Conservation (phyloP, 306 rosid species). For the Cicer cuneatum region DNA sequence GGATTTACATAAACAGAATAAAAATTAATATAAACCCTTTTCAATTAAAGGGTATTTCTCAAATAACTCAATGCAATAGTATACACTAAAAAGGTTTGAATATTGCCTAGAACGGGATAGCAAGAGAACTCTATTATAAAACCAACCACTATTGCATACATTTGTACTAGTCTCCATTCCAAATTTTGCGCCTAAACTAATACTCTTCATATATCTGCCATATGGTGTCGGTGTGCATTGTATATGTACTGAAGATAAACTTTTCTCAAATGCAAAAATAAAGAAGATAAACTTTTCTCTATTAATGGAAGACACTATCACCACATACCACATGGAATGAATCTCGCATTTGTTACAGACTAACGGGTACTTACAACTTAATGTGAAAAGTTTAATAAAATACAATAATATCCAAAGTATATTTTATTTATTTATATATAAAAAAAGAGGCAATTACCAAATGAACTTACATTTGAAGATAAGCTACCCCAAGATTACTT, state of each 20-base stretch:
- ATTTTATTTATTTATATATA: slow-evolving; percentile 1
- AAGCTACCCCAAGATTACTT: slow-evolving; percentile 92
- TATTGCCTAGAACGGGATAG: slow-evolving; percentile 4
- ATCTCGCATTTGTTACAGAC: slow-evolving; percentile 16
- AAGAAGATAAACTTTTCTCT: slow-evolving; percentile 21
- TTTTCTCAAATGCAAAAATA: background rate
- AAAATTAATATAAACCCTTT: slow-evolving; percentile 18
- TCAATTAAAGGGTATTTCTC: slow-evolving; percentile 23
- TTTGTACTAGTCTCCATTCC: background rate
- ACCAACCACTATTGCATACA: slow-evolving; percentile 12
- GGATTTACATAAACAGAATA: slow-evolving; percentile 20
- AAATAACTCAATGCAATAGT: slow-evolving; percentile 36
- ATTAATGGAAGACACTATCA: slow-evolving; percentile 11
- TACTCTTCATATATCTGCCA: slow-evolving; percentile 8
- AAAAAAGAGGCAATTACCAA: slow-evolving; percentile 10
- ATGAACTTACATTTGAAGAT: slow-evolving; percentile 73
- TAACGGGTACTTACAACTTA: background rate
- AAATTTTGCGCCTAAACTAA: slow-evolving; percentile 5
- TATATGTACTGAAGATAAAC: slow-evolving; percentile 13
- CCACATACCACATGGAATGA: background rate
- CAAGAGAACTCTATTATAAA: slow-evolving; percentile 3
- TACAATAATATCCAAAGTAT: background rate
- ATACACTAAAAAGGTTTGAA: background rate
- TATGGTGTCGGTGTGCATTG: background rate
- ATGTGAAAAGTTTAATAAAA: slow-evolving; percentile 12